Conservation (phyloP, 2,329 filamentous ascomycete species). For the Colletotrichum spaethianum region DNA sequence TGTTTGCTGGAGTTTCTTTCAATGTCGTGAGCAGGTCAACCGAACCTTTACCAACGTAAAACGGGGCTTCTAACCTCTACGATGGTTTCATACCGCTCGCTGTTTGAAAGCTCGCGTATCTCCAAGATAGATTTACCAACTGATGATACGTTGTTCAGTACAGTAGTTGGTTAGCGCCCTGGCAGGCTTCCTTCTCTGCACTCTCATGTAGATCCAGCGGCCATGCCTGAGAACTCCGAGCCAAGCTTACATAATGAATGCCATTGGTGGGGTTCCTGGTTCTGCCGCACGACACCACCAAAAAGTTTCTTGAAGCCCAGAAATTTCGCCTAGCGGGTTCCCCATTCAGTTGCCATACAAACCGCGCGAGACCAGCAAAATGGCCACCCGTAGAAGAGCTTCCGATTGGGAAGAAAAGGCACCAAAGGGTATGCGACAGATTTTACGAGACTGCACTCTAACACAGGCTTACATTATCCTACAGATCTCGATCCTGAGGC, state of each 20-base stretch:
- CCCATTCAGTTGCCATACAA: slow-evolving; percentile 7
- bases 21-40: neutral
- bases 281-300: slow-evolving; percentile 42
- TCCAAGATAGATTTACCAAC: neutral
- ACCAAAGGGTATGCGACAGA: slow-evolving; percentile 33
- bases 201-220: neutral
- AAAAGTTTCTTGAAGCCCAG: slow-evolving; percentile 43
- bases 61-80: too few species aligned
- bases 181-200: neutral
- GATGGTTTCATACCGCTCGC: too few species aligned
- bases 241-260: slow-evolving; percentile 12
- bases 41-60: neutral
- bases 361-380: slow-evolving; percentile 11
- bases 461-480: slow-evolving; percentile 5
- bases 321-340: slow-evolving; percentile 38
- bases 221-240: neutral
- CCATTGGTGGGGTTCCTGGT: slow-evolving; percentile 17
- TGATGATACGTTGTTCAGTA: neutral
- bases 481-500: slow-evolving; percentile 42
- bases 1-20: neutral
- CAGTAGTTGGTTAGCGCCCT: neutral
- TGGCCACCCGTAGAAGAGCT: slow-evolving; percentile 31
- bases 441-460: neutral
- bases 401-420: slow-evolving; percentile 41
- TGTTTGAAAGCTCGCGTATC: too few species aligned